Percentiles rank a stretch among this genome's conserved stretches.
phyloP scores from a whole-genome alignment of 2,329 filamentous ascomycete species.

The Monilinia laxa region DNA sequence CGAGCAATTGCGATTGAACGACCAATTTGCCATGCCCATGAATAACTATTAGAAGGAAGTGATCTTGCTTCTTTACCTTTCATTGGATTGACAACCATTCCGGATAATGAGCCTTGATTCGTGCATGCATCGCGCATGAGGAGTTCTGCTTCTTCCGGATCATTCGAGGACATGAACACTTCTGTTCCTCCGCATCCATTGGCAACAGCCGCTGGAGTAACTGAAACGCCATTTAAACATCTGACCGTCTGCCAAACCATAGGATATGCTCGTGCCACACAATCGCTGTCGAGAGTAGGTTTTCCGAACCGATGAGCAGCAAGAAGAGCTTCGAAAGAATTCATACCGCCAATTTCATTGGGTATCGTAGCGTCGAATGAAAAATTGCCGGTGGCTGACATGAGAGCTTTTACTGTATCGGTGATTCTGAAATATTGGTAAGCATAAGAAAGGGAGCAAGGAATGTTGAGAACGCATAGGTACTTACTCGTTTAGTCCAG shows the following conservation, averaged over 20 bases:
- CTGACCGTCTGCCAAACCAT: constrained; percentile 39
- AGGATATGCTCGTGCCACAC: constrained; percentile 39
- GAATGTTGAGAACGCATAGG: background rate
- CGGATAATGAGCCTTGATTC: constrained; percentile 34
- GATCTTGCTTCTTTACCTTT: constrained; percentile 36
- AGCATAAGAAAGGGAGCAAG: background rate
- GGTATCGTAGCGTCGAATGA: constrained; percentile 55
- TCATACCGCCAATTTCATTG: constrained; percentile 66
- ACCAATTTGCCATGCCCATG: constrained; percentile 52
- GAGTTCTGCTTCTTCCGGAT: constrained; percentile 35
- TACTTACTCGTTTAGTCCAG: constrained; percentile 36
- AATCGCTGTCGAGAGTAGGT: constrained; percentile 36
- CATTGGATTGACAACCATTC: constrained; percentile 37
- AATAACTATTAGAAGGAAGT: constrained; percentile 38
- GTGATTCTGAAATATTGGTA: constrained; percentile 29
- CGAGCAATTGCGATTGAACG: constrained; percentile 52
- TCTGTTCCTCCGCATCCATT: constrained; percentile 31
- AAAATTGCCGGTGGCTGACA: constrained; percentile 29
- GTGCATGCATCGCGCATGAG: constrained; percentile 37
- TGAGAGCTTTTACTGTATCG: constrained; percentile 35
- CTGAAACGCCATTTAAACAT: constrained; percentile 35
- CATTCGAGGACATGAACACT: constrained; percentile 33
- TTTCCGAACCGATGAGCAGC: constrained; percentile 35
- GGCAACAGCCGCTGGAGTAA: constrained; percentile 35
- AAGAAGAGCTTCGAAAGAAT: constrained; percentile 45